Evolutionary conservation across 192 early-diverging fungal species (phyloP).

Genomic region (Entomortierella lignicola): DNA sequence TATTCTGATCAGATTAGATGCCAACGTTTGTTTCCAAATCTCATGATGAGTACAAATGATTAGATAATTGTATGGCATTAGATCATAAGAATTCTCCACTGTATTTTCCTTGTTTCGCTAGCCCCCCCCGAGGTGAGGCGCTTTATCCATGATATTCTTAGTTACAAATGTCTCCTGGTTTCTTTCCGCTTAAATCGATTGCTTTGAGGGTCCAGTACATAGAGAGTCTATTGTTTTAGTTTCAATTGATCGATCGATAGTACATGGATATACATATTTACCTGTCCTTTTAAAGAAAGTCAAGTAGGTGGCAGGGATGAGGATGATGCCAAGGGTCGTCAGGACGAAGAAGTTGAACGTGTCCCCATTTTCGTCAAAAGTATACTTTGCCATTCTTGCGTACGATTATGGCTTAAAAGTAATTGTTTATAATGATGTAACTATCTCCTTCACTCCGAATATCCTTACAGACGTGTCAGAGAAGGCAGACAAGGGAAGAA

Average conservation of each 20-base stretch:
- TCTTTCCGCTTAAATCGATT: too few relatives aligned
- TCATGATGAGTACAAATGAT: too few relatives aligned
- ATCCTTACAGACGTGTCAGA: neutral
- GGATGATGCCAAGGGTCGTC: conserved; percentile 82
- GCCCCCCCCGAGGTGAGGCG: too few relatives aligned
- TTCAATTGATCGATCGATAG: neutral
- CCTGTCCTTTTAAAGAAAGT: conserved; percentile 58
- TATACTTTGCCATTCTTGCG: conserved; percentile 75
- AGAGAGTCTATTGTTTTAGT: too few relatives aligned
- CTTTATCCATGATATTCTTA: too few relatives aligned
- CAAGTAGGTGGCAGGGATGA: conserved; percentile 81
- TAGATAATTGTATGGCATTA: too few relatives aligned
- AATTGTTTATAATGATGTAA: too few relatives aligned
- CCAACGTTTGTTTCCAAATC: neutral
- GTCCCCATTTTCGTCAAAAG: conserved; percentile 94
- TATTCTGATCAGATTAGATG: conserved; percentile 1
- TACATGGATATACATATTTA: conserved; percentile 3
- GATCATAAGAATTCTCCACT: too few relatives aligned
- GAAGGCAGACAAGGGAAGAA: neutral
- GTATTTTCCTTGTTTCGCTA: too few relatives aligned
- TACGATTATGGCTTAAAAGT: too few relatives aligned
- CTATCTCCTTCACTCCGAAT: neutral
- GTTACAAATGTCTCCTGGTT: too few relatives aligned
- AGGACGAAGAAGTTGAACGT: conserved; percentile 96
- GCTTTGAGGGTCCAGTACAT: neutral